Evolutionary conservation across 208 protist genomes (phyloP), one percentile per base, ranked within the genome.

Genomic region (Endotrypanum monterogeii): DNA sequence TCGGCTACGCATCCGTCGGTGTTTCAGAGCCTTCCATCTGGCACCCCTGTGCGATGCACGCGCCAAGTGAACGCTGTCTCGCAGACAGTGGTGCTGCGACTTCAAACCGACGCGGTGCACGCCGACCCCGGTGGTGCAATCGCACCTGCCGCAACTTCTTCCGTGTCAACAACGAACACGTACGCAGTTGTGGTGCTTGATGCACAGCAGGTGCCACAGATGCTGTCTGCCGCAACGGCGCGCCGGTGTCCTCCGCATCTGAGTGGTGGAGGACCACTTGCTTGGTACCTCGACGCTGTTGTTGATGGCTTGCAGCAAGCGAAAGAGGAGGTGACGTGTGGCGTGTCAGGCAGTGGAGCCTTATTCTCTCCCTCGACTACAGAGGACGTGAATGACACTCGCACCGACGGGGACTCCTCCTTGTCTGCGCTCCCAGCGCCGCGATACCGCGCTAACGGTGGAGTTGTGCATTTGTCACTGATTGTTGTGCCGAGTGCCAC

Each of bases 261-360:
- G 12, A 81, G 76, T 39, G 76, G 76, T n/a, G 66, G 71, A 16
- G 76, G 76, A 1, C 76, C 76, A 16, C 71, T 81, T 12, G 76
- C 65, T 3, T 76, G 46, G 48, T 81, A 81, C 57, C 71, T 81
- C 20, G 76, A 81, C 23, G 76, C 76, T 8, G 66, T 81, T 0
- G 71, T 81, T 25, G 71, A 58, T 3, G 71, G 76, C 20, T 0
- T 81, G 4, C 28, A 25, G 4, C 7, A 73, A 37, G 67, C 35
- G 30, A 16, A 70, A 6, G 66, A 57, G 18, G 39, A 37, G 16
- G 46, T 39, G 66, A 50, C 6, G 3, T 7, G 20, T 9, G 66
- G 2, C 9, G 9, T n/a, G 25, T 46, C 30, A n/a, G 20, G 35
- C 35, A 63, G 58, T 44, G 58, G 23, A 20, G 20, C 58, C 18